Evolutionary conservation across 1,139 yeast species (phyloP), one percentile per base, ranked within the genome.

Genomic region (Hyphopichia khmerensis): DNA sequence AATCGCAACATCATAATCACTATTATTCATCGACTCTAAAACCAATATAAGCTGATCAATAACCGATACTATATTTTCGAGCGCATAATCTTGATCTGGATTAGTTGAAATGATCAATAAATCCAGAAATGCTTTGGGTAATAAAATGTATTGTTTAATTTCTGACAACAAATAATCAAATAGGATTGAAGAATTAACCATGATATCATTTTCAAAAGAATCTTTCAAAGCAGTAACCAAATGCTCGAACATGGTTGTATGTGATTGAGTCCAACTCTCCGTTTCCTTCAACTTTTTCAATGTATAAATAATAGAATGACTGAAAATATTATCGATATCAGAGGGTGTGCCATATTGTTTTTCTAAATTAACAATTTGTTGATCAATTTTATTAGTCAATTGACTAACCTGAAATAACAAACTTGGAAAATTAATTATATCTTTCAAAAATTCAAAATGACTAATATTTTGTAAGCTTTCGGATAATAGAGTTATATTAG

Each of bases 161-260:
- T 67, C 65, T 21, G 60, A 57, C 2, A 70, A 55, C 37, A 73
- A 53, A 42, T 67, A 62, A 48, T 73, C 79, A 45, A 67, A 70
- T 26, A 81, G 59, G 7, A 79, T 64, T 0, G 86, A 75, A 0
- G 87, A 75, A 48, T 76, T 74, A 46, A 79, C 72, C 32, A 83
- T 57, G 8, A 83, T 69, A 36, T 82, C 83, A 40, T 68, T 71
- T 40, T 81, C 82, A 5, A 79, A 59, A 0, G 71, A 60, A 21
- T 76, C 78, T 33, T 69, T 70, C 33, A 83, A 56, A 24, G 71
- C 58, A 1, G 62, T 59, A 2, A 81, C 54, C 35, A 68, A 59
- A 4, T 59, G 55, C n/a, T 75, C 71, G 45, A 75, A 79, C 1
- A 70, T 47, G 0, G 55, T 43, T 2, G 75, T 63, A 55, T 79